Conservation (phyloP, 306 rosid genomes). For the Cucumis melo region DNA sequence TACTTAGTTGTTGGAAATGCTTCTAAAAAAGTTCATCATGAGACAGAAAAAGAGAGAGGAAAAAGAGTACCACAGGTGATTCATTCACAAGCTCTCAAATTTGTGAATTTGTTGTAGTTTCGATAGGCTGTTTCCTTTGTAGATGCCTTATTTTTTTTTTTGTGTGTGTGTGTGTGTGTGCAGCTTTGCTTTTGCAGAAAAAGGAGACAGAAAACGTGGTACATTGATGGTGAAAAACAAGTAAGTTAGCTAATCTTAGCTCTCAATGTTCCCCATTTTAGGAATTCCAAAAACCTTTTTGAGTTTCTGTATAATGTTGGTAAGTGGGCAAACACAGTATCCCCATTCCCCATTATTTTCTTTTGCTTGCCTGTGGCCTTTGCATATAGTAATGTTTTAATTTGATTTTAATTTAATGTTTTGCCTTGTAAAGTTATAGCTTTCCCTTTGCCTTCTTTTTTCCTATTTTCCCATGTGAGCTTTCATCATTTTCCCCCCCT, state of each 20-base stretch:
- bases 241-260: background rate
- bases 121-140: background rate
- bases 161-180: background rate
- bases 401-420: background rate
- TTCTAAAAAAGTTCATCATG: background rate
- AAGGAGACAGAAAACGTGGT: conserved; percentile 9
- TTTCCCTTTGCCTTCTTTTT: background rate
- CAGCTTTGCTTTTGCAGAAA: background rate
- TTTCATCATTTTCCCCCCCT: background rate
- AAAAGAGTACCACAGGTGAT: background rate
- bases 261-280: conserved; percentile 7
- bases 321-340: conserved; percentile 26
- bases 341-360: background rate
- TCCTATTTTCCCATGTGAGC: background rate
- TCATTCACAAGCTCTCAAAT: background rate
- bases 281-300: conserved; percentile 10
- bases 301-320: conserved; percentile 21
- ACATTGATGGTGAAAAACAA: conserved; percentile 7
- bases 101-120: background rate
- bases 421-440: conserved; percentile 1
- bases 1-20: too few relatives aligned
- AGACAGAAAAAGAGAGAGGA: background rate
- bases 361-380: conserved; percentile 13
- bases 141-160: background rate
- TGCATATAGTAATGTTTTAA: background rate